Evolutionary conservation across 805 yeast species (phyloP).

Genomic region (Candida cerambycidarum): DNA sequence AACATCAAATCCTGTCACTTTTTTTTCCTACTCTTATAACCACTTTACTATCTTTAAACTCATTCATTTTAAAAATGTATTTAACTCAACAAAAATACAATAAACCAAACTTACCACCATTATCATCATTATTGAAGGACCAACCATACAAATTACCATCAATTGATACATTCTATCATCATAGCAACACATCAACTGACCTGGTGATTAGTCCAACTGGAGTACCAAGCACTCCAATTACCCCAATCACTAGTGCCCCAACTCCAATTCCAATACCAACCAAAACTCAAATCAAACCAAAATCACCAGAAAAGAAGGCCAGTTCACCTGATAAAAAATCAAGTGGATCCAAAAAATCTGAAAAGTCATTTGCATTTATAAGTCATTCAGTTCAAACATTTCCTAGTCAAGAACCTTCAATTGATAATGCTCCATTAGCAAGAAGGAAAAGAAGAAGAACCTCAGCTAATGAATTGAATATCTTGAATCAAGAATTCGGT

Average conservation of each 20-base stretch:
- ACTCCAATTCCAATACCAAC: constrained; percentile 6
- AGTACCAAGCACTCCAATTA: constrained; percentile 2
- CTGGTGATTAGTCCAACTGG: constrained; percentile 6
- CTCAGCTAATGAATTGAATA: constrained; percentile 77
- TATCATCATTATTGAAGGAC: constrained; percentile 31
- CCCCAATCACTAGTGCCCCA: constrained; percentile 8
- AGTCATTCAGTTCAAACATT: constrained; percentile 90
- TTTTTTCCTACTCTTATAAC: background rate
- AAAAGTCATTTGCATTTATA: constrained; percentile 73
- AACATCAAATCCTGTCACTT: constrained; percentile 1
- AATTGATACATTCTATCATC: constrained; percentile 11
- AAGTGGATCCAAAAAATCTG: constrained; percentile 10
- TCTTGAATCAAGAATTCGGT: constrained; percentile 78
- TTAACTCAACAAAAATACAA: constrained; percentile 35
- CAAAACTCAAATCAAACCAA: background rate
- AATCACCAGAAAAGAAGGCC: constrained; percentile 1
- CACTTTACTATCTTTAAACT: too few species aligned
- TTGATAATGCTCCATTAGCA: constrained; percentile 89
- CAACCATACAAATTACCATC: constrained; percentile 14
- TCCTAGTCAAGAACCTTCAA: constrained; percentile 76
- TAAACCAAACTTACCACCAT: constrained; percentile 40
- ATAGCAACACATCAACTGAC: constrained; percentile 7
- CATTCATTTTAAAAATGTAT: constrained; percentile 8
- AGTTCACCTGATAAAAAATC: too few species aligned
- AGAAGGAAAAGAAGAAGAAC: constrained; percentile 96